These are phyloP conservation scores for Graphiopsis chlorocephala DNA, from an alignment of 2,329 filamentous ascomycete species.

Conservation along the genomic window DNA sequence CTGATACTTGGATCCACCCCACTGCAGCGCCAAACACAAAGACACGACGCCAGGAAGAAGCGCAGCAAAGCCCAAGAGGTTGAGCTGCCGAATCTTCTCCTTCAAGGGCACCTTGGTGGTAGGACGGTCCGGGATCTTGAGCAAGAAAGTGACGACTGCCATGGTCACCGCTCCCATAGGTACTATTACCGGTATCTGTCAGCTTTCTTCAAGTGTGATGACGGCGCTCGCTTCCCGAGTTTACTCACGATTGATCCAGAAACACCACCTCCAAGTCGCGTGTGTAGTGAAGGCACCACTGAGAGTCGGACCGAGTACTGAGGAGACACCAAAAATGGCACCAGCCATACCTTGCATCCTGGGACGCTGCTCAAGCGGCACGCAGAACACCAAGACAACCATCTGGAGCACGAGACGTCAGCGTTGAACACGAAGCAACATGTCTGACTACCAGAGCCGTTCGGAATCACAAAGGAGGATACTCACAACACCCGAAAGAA, in stretches of 20 bases:
- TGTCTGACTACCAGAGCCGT: too few species aligned
- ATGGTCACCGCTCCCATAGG: not conserved
- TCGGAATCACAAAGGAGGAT: too few species aligned
- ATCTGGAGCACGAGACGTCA: not conserved
- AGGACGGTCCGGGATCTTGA: not conserved
- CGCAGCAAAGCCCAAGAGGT: constrained; percentile 38
- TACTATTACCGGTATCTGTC: not conserved
- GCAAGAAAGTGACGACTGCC: not conserved
- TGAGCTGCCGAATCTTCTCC: not conserved
- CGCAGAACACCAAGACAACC: constrained; percentile 29
- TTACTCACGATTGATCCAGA: constrained; percentile 47
- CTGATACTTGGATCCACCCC: constrained; percentile 35
- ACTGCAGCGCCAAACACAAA: constrained; percentile 41
- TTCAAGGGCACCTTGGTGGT: not conserved
- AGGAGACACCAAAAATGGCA: constrained; percentile 30
- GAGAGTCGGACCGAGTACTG: constrained; percentile 43
- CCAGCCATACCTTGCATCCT: constrained; percentile 50
- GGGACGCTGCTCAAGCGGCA: constrained; percentile 47
- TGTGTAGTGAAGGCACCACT: constrained; percentile 40
- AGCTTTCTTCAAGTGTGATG: not conserved
- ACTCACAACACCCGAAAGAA: constrained; percentile 46
- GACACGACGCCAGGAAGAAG: constrained; percentile 39
- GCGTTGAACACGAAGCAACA: not conserved
- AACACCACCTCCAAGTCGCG: constrained; percentile 39
- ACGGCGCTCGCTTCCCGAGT: not conserved